Evolutionary conservation across 2,329 filamentous ascomycete species (phyloP), one percentile per base, ranked within the genome.

Genomic region (Penicillium sp.): DNA sequence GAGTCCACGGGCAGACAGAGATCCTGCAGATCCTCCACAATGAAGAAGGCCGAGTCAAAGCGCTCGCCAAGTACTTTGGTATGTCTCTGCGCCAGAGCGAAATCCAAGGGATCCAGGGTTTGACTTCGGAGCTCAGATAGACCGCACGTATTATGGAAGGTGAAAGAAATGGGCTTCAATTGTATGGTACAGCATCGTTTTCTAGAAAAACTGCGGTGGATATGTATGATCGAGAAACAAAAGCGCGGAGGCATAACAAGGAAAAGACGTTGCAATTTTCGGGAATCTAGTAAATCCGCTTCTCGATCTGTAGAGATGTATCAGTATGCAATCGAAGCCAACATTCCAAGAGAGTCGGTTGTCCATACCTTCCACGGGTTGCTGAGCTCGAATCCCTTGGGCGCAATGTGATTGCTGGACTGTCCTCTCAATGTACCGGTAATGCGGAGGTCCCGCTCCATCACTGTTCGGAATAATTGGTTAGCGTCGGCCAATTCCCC

Each of bases 321-420:
- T 73, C 55, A 76, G 65, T 42, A 45, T 46, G 19, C 24, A 42
- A 29, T 56, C 6, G 1, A 8, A 24, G 24, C 39, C 21, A 44
- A 4, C 11, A 9, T 35, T 22, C 19, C 31, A 27, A 10, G 2
- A 9, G 3, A 19, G 37, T 43, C 5, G 29, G 9, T 53, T 11
- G 16, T 60, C 57, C 67, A 49, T 80, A 87, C 85, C 81, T 82
- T 85, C 86, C 86, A 88, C 61, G 83, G 83, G 75, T 87, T 87
- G 81, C 82, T 88, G 68, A 87, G 71, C 74, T 87, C 85, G 75
- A 88, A 88, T 59, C 85, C 85, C 55, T 78, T 74, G 27, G 85
- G 85, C 29, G 86, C 86, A 57, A 76, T 74, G 47, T 80, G 76
- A 61, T 80, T 83, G 74, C 85, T 84, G 55, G 84, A 84, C 71